These are phyloP conservation scores for Luffa acutangula DNA, from an alignment of 306 rosid species.

Conservation along the genomic window DNA sequence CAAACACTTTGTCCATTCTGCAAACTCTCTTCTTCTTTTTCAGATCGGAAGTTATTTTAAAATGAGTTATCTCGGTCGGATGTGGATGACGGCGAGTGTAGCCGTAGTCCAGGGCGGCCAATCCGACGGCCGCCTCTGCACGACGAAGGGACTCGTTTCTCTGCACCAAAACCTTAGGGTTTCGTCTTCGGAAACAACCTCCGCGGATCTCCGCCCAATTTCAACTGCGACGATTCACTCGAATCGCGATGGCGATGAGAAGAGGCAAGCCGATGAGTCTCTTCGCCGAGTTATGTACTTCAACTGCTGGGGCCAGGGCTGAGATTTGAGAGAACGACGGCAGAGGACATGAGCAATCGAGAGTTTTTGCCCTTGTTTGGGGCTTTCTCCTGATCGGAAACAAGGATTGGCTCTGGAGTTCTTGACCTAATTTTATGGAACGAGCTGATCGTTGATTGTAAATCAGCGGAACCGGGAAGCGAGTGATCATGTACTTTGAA, in stretches of 20 bases:
- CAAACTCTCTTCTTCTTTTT: neutral
- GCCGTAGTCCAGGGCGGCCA: conserved; percentile 59
- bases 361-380: neutral
- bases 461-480: neutral
- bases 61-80: conserved; percentile 48
- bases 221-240: conserved; percentile 27
- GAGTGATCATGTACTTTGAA: neutral
- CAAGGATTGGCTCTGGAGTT: neutral
- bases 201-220: conserved; percentile 20
- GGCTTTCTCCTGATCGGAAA: neutral
- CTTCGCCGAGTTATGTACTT: conserved; percentile 73
- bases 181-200: conserved; percentile 14
- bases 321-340: neutral
- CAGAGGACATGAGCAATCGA: neutral
- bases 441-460: neutral
- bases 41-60: neutral
- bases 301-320: conserved; percentile 93
- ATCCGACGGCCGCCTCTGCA: conserved; percentile 35
- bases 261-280: conserved; percentile 53
- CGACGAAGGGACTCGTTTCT: conserved; percentile 37
- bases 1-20: neutral
- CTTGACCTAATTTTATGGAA: neutral
- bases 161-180: conserved; percentile 35
- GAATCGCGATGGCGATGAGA: conserved; percentile 20
- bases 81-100: conserved; percentile 72